phyloP scores from a whole-genome alignment of 805 yeast species.

The Hanseniaspora clermontiae region DNA sequence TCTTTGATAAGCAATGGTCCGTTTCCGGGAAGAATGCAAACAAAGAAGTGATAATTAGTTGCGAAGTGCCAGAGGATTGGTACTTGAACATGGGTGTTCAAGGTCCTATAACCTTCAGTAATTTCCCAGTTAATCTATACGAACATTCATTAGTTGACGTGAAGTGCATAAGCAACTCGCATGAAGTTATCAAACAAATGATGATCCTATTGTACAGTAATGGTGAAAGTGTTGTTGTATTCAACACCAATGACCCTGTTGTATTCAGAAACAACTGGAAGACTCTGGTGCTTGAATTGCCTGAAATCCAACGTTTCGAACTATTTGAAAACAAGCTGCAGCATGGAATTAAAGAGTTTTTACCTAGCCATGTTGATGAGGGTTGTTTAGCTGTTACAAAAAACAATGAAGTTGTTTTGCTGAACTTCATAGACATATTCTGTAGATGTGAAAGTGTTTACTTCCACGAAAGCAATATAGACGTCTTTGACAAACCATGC shows the following conservation, averaged over 20 bases:
- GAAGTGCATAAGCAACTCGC: not conserved
- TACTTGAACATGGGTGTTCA: constrained; percentile 10
- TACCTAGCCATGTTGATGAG: not conserved
- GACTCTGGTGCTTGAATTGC: not conserved
- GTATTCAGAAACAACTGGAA: not conserved
- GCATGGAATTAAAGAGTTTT: not conserved
- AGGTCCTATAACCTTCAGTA: constrained; percentile 9
- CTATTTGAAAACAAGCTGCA: not conserved
- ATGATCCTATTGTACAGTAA: not conserved
- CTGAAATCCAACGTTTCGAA: not conserved
- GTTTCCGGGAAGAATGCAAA: not conserved
- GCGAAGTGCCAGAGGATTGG: not conserved
- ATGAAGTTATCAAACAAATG: not conserved
- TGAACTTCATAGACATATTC: not conserved
- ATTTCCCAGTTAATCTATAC: constrained; percentile 1
- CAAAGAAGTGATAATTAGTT: not conserved
- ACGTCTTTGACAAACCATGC: not conserved
- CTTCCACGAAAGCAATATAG: no score
- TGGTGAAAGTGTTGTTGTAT: not conserved
- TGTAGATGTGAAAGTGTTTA: not conserved
- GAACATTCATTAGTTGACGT: not conserved
- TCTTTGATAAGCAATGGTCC: not conserved
- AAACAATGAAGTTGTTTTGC: not conserved
- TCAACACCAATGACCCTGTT: not conserved
- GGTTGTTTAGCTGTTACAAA: not conserved